Evolutionary conservation across 495 filamentous ascomycete genomes (phyloP), one percentile per base, ranked within the genome.

Genomic region (Aspergillus olivimuriae): DNA sequence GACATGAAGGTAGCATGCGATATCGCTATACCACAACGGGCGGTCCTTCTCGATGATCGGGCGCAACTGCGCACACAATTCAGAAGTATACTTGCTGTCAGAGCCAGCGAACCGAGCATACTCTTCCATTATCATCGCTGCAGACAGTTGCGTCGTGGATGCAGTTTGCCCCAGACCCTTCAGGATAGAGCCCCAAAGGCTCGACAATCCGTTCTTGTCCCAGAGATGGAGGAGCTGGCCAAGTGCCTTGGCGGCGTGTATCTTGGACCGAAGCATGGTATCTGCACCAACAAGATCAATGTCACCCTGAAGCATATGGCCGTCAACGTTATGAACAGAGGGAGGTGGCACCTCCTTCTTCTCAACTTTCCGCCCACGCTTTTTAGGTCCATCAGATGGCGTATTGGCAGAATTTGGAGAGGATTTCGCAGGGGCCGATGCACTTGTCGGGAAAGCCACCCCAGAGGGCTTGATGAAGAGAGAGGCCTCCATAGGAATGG

Each of bases 401-500:
- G 50, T 46, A 4, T 40, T 45, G 4, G 44, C 47, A 11, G 53
- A 53, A 21, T 49, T 50, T 2, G 89, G 84, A 5, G 86, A 87
- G 4, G 76, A 66, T 53, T 77, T 81, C 24, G 79, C 73, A 14
- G 69, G 62, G 8, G 66, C 59, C 4, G 66, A 56, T 4, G 74
- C 68, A 6, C 68, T 56, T 11, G 72, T 68, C 11, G 79, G 79
- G 66, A 84, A 95, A 2, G 81, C 81, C 20, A 87, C 75, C 8
- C 94, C 92, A n/a, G 92, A 98, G 4, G 92, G 92, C 48, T 89
- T 89, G 55, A 94, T 83, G 65, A 98, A 95, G 11, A 95, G 75
- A 8, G 77, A 76, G 6, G 81, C 76, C 56, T 95, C 86, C 85
- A 97, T 95, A 4, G 91, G 81, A 30, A 95, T 80, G 4, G 90